Conservation (phyloP, 2,329 filamentous ascomycete genomes). For the Blumeria graminis region DNA sequence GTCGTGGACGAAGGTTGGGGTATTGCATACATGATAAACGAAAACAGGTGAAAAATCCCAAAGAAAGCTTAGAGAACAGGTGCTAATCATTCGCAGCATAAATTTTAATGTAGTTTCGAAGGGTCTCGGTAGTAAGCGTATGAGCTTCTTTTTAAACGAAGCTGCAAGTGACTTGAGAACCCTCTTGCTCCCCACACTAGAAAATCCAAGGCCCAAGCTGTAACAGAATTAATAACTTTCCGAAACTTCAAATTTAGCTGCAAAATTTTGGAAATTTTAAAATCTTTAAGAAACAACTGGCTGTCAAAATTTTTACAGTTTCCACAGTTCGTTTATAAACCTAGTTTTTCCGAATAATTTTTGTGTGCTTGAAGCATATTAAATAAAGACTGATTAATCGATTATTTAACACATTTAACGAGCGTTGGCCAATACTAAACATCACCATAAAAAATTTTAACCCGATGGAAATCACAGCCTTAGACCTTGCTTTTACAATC, state of each 20-base stretch:
- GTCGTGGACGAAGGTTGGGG: slow-evolving; percentile 91
- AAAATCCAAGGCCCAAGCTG: slow-evolving; percentile 67
- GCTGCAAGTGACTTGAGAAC: slow-evolving; percentile 78
- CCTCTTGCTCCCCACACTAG: slow-evolving; percentile 55
- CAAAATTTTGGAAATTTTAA: too few relatives aligned
- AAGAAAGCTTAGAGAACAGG: neutral
- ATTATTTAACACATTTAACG: too few relatives aligned
- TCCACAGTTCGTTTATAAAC: too few relatives aligned
- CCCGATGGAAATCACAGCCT: too few relatives aligned
- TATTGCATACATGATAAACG: slow-evolving; percentile 99
- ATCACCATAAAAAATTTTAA: too few relatives aligned
- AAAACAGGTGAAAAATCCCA: slow-evolving; percentile 45
- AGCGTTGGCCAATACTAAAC: too few relatives aligned
- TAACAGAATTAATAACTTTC: slow-evolving; percentile 21
- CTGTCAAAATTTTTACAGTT: too few relatives aligned
- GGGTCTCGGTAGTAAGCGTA: slow-evolving; percentile 65
- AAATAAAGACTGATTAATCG: too few relatives aligned
- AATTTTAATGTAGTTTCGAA: slow-evolving; percentile 98
- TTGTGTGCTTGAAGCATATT: too few relatives aligned
- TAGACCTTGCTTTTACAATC: too few relatives aligned
- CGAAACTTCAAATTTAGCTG: neutral
- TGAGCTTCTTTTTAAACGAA: slow-evolving; percentile 92
- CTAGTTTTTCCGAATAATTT: too few relatives aligned
- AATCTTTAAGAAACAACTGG: too few relatives aligned
- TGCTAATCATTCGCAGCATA: slow-evolving; percentile 30